phyloP scores from a whole-genome alignment of 257 asterid species.

The Nicotiana noctiflora region DNA sequence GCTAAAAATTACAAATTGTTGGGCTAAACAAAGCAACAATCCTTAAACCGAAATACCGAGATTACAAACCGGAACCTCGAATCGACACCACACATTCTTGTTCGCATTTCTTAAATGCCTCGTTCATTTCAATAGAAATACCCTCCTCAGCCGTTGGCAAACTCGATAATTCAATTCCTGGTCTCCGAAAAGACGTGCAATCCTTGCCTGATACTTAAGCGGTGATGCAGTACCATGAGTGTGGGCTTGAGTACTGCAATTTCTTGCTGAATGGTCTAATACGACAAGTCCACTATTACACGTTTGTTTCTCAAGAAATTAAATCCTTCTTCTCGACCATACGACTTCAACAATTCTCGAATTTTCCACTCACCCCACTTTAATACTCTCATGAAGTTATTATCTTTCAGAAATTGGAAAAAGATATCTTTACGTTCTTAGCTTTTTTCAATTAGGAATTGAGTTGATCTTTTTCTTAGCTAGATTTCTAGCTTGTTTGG shows the following conservation, averaged over 20 bases:
- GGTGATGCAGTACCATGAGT: conserved; percentile 82
- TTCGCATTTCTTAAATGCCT: conserved; percentile 51
- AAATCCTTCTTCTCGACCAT: conserved; percentile 57
- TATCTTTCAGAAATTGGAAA: neutral
- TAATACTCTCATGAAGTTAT: neutral
- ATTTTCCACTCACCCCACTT: conserved; percentile 88
- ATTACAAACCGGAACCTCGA: no score
- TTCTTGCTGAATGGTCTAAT: conserved; percentile 88
- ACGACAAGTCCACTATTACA: conserved; percentile 91
- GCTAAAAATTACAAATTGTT: no score
- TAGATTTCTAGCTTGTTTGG: no score
- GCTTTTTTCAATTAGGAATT: no score
- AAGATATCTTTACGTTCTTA: no score
- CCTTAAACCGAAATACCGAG: no score
- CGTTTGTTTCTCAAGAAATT: conserved; percentile 90
- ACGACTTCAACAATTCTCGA: conserved; percentile 95
- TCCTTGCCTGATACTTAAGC: conserved; percentile 76
- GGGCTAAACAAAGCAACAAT: no score
- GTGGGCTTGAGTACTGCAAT: no score
- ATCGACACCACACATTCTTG: no score
- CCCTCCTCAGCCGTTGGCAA: conserved; percentile 56
- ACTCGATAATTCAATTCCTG: conserved; percentile 56
- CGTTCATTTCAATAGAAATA: conserved; percentile 58
- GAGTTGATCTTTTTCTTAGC: no score
- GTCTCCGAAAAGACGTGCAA: conserved; percentile 54